These are phyloP conservation scores for Lycium barbarum DNA, from an alignment of 257 asterid species.

Conservation along the genomic window DNA sequence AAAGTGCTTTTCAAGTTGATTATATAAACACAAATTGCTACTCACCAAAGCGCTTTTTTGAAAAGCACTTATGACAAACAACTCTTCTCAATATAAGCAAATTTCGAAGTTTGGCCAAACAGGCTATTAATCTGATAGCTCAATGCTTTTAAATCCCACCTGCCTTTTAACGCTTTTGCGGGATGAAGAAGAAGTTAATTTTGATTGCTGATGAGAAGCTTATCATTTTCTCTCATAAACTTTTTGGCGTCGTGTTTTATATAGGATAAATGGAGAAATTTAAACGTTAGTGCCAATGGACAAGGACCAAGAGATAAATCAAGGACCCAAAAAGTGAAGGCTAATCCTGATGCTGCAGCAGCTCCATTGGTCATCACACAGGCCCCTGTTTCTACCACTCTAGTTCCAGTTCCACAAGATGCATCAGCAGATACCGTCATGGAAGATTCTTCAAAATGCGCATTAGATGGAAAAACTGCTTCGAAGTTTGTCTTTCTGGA, in stretches of 20 bases:
- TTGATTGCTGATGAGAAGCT: not conserved
- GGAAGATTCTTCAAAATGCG: constrained; percentile 59
- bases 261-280: constrained; percentile 95
- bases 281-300: constrained; percentile 74
- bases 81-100: too few relatives aligned
- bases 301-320: constrained; percentile 69
- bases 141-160: not conserved
- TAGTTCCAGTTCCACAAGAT: constrained; percentile 50
- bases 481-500: constrained; percentile 56
- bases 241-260: not conserved
- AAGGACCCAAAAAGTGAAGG: constrained; percentile 58
- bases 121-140: not conserved
- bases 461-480: constrained; percentile 65
- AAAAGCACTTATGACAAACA: too few relatives aligned
- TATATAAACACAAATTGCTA: too few relatives aligned
- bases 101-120: not conserved
- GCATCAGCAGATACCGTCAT: constrained; percentile 44
- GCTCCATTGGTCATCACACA: constrained; percentile 47
- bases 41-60: too few relatives aligned
- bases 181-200: not conserved
- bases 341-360: constrained; percentile 53
- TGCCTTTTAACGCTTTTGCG: not conserved
- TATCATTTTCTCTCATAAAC: not conserved
- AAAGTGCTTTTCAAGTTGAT: too few relatives aligned
- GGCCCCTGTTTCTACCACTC: constrained; percentile 48